These are phyloP conservation scores for Athelia sp. DNA, from an alignment of 1,284 basidiomycete species.

Conservation along the genomic window DNA sequence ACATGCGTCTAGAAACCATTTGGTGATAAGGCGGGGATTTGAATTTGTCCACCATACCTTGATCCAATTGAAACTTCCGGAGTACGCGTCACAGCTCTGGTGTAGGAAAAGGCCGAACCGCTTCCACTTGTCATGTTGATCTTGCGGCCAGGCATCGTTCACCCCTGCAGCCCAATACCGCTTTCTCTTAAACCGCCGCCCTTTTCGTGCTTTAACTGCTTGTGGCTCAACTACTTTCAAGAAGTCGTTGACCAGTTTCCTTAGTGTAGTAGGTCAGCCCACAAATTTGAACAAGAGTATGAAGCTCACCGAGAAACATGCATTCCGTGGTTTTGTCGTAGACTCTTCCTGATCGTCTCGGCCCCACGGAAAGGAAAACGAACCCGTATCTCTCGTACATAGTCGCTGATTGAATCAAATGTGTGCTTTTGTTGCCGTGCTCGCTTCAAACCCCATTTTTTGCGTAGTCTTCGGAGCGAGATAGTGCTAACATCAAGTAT, in stretches of 20 bases:
- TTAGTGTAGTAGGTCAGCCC: neutral
- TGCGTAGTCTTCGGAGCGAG: neutral
- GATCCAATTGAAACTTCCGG: conserved; percentile 27
- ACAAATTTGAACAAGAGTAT: neutral
- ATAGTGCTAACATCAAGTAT: neutral
- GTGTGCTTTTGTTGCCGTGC: conserved; percentile 11
- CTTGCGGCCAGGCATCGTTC: conserved; percentile 23
- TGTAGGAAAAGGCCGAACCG: conserved; percentile 32
- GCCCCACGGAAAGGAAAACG: conserved; percentile 5
- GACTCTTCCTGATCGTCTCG: conserved; percentile 2
- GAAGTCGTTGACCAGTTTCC: conserved; percentile 3
- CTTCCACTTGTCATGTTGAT: conserved; percentile 39
- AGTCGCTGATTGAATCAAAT: neutral
- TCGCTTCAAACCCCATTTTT: conserved; percentile 3
- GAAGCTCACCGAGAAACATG: neutral
- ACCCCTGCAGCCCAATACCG: conserved; percentile 26
- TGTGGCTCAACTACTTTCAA: conserved; percentile 6
- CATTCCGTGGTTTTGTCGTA: conserved; percentile 3
- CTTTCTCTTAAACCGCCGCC: conserved; percentile 11
- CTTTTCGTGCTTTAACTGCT: conserved; percentile 2
- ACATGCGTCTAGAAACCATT: conserved; percentile 23
- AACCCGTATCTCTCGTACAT: neutral
- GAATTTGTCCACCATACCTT: conserved; percentile 37
- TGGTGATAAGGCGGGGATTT: conserved; percentile 29
- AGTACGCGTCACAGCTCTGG: conserved; percentile 26